Evolutionary conservation across 2,329 filamentous ascomycete species (phyloP), one percentile per base, ranked within the genome.

Genomic region (Calonectria ilicicola): DNA sequence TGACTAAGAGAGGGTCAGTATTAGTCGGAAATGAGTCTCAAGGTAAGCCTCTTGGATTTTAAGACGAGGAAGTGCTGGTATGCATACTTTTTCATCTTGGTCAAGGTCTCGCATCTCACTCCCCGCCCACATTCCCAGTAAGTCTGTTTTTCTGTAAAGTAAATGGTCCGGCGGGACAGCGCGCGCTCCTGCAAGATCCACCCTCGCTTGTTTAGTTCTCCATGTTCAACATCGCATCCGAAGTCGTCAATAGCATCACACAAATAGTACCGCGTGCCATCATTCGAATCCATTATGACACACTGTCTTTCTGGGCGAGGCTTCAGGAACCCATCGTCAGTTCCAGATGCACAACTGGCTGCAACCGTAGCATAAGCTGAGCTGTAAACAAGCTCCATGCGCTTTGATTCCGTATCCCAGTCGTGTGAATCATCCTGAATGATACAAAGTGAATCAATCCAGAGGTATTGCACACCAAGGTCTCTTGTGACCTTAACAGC

Each of bases 51-150:
- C 19, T 8, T 19, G 42, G 19, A 10, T 44, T 8, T 44, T 8
- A n/a, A n/a, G 42, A 19, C 2, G 6, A 2, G 1, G 8, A 46
- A 14, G n/a, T 27, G 5, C 3, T 3, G 21, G 7, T 9, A 15
- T 26, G 63, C 76, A 47, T 65, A 70, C 76, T 77, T 77, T 21
- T 23, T 70, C 71, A 78, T 69, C 17, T 12, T 69, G 5, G 44
- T 69, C 0, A 78, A 56, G 0, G 71, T 76, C 3, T 78, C 76
- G 1, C 76, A 77, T 1, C 73, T 71, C 2, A 78, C 62, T 0
- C 76, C 76, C 1, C 70, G 23, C 1, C 76, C 76, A 4, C 76
- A 78, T 15, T 78, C 76, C 69, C 67, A 78, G 5, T 78, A 78
- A 0, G 64, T 67, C 23, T 77, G 76, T 0, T 38, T 73, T n/a